Evolutionary conservation across 768 basidiomycete species (phyloP).

Genomic region (Suillus hirtellus): DNA sequence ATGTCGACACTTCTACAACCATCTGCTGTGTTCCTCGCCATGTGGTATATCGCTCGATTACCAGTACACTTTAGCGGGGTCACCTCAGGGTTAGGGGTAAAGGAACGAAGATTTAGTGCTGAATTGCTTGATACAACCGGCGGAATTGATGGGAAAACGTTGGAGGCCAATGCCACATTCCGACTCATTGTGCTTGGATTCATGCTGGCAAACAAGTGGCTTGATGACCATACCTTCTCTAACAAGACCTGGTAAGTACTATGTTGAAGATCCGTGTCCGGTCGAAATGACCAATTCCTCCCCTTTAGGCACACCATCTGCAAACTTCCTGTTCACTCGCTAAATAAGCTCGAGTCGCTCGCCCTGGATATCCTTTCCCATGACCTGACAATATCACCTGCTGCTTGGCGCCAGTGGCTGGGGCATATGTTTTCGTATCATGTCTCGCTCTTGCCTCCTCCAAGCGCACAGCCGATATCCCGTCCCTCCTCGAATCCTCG

Average conservation of each 20-base stretch:
- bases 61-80: constrained; percentile 66
- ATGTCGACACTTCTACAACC: constrained; percentile 81
- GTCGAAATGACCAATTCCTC: constrained; percentile 10
- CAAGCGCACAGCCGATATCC: constrained; percentile 73
- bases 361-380: constrained; percentile 70
- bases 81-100: constrained; percentile 50
- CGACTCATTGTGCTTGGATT: constrained; percentile 76
- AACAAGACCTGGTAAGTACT: constrained; percentile 80
- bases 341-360: constrained; percentile 73
- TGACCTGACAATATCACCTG: constrained; percentile 64
- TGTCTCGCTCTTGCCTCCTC: constrained; percentile 55
- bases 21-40: constrained; percentile 72
- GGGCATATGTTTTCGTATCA: constrained; percentile 65
- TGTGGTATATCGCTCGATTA: constrained; percentile 82
- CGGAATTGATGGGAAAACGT: constrained; percentile 43
- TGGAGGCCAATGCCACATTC: constrained; percentile 66
- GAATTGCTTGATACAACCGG: constrained; percentile 54
- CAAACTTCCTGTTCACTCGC: constrained; percentile 63
- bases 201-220: constrained; percentile 88
- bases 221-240: constrained; percentile 87
- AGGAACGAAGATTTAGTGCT: constrained; percentile 63
- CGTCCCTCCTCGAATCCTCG: constrained; percentile 74
- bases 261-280: not conserved
- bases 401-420: constrained; percentile 74
- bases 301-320: constrained; percentile 74